Conservation (phyloP, 78 protist genomes). For the Pelomyxa schiedti region DNA sequence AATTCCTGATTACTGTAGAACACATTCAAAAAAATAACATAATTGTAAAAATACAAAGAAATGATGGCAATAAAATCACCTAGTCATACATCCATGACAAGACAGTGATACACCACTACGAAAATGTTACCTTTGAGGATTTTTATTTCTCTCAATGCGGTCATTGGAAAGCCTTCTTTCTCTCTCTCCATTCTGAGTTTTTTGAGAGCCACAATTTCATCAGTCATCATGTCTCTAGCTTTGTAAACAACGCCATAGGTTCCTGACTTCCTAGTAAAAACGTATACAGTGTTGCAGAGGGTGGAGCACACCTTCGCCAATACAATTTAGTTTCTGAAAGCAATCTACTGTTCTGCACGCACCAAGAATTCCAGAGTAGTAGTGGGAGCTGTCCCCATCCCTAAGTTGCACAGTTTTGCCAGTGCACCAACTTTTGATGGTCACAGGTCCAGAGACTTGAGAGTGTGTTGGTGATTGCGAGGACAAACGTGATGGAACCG, state of each 20-base stretch:
- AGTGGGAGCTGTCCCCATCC: not conserved
- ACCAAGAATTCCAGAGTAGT: not conserved
- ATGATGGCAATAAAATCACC: not conserved
- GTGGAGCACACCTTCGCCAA: slow-evolving; percentile 98
- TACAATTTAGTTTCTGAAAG: slow-evolving; percentile 69
- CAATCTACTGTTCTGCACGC: slow-evolving; percentile 53
- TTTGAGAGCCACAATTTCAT: slow-evolving; percentile 1
- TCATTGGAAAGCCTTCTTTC: slow-evolving; percentile 80
- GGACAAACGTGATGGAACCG: no score
- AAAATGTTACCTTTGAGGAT: slow-evolving; percentile 44
- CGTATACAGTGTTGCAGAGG: no score
- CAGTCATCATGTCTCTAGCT: not conserved
- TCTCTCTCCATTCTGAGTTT: slow-evolving; percentile 37
- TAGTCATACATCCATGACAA: not conserved
- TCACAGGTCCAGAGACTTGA: no score
- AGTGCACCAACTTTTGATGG: no score
- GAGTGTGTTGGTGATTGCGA: no score
- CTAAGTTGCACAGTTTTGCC: no score
- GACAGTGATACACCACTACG: not conserved
- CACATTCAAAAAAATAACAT: not conserved
- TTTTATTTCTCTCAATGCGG: slow-evolving; percentile 80
- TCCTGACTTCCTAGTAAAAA: not conserved
- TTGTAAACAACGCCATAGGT: not conserved
- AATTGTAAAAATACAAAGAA: not conserved
- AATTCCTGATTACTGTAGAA: not conserved